Base-by-base conservation (phyloP, 305 asterid genomes). In the Lippia alba region DNA sequence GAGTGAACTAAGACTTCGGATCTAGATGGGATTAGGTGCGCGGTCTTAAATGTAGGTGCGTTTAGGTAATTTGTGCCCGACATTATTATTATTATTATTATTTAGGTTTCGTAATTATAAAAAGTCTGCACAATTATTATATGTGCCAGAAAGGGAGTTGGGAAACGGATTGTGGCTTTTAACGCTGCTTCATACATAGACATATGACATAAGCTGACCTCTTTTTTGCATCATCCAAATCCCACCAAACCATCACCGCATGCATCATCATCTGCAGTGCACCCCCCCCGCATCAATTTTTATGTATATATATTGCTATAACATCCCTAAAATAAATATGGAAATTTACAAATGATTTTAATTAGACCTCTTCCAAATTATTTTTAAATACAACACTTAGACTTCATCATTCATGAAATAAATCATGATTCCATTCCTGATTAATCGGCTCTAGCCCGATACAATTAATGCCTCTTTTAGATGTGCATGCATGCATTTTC, bases 221-320 rank as follows among this genome's bases (percentile, higher is more conserved):
- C 67, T 41, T 24, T 0, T 1, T 69, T 56, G 5, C 80, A 60
- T 76, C 80, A 70, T 69, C 80, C 73, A 76, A 70, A 76, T 65
- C 76, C 12, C 64, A 70, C 59, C 76, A 49, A 56, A 69, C 68
- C 46, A 24, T 24, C 53, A 66, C 72, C 12, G 50, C 72, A 54
- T 53, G 64, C 58, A 53, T 57, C 58, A 53, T 57, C 56, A 45
- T 34, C 12, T 36, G 64, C 36, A 44, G 2, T 24, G 30, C 30
- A 24, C 30, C 30, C 30, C 30, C 30, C 30, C 30, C 30, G 3
- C 30, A 24, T 24, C 30, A 24, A 24, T 8, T 4, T 44, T 5
- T 44, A 6, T 44, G 3, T 24, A 24, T 24, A 24, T 24, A 24
- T 24, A 24, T 24, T 24, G 30, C 30, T 24, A 24, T 24, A 24